Base-by-base conservation (phyloP, 768 basidiomycete genomes). In the Mycena galopus region DNA sequence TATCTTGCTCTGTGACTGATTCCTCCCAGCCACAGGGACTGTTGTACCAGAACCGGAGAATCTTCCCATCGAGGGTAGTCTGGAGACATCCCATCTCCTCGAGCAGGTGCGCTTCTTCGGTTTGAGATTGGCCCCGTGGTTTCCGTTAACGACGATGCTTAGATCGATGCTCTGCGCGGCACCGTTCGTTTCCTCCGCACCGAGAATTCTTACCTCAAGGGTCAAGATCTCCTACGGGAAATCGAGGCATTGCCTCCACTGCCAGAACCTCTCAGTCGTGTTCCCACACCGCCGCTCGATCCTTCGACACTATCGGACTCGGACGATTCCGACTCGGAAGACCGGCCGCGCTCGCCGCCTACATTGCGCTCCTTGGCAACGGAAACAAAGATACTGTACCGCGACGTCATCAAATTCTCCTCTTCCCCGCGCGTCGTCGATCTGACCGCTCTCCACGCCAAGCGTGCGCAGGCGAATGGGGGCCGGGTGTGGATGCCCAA, bases 171-270 rank as follows among this genome's bases (percentile, higher is more conserved):
- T 17, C 88, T 98, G n/a, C 93, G 95, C 47, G 92, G 93, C 7
- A 94, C 97, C 0, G 91, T 99, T 32, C 91, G 95, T 23, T 98
- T 94, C 90, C 86, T 99, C n/a, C 91, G 97, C 27, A 91, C 88
- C 39, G 97, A 99, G 82, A 99, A 99, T 79, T 89, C 95, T 3
- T 96, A 95, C 79, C 91, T 99, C 82, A 96, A 94, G 79, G 95
- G 96, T 3, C 94, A 96, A 80, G 96, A 97, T 77, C 88, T 99
- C 0, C 90, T 98, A 69, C 88, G 88, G 62, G 94, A 96, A 76
- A 91, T 99, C 66, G 90, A 93, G 73, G 78, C 90, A 8, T 86
- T 99, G 0, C 94, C 93, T 21, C 84, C 85, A 0, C 88, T 95
- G n/a, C 84, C 88, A 5, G 85, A 85, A 59, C 86, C 87, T 14